Evolutionary conservation across 441 rosid species (phyloP).

Genomic region (Mallotus japonicus): DNA sequence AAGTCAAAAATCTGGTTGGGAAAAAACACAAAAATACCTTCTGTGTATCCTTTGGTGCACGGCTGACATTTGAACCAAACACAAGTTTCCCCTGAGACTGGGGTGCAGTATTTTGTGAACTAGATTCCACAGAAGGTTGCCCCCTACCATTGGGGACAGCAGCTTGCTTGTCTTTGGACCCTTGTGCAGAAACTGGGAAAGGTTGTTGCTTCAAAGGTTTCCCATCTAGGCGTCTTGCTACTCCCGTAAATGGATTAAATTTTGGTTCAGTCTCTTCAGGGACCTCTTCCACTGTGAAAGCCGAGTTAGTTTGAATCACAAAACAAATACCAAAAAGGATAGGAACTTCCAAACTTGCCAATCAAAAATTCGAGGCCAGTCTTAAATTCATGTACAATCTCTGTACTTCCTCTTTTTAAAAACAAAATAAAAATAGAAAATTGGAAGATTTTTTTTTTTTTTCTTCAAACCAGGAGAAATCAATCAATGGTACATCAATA

Average conservation of each 20-base stretch:
- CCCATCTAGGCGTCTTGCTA: conserved; percentile 85
- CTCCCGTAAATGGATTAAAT: conserved; percentile 82
- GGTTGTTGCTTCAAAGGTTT: conserved; percentile 54
- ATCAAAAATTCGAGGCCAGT: not conserved
- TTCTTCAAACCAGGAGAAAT: not conserved
- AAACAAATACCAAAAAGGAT: conserved; percentile 1
- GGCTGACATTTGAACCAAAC: conserved; percentile 60
- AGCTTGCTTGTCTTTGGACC: conserved; percentile 53
- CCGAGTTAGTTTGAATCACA: conserved; percentile 11
- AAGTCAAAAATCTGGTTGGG: not conserved
- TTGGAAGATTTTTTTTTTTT: not conserved
- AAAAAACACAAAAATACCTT: conserved; percentile 33
- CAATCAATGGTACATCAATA: not conserved
- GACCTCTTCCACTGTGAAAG: conserved; percentile 55
- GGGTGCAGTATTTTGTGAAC: conserved; percentile 42
- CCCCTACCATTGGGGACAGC: conserved; percentile 31
- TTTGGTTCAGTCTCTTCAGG: conserved; percentile 57
- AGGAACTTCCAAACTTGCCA: not conserved
- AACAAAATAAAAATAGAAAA: not conserved
- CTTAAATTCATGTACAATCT: not conserved
- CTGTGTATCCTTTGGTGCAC: conserved; percentile 36
- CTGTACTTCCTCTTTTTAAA: not conserved
- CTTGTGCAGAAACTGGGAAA: conserved; percentile 39
- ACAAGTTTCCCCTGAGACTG: conserved; percentile 94
- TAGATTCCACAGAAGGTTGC: conserved; percentile 42